A percentile compares a stretch with the other conserved stretches of the same genome.
Conservation (phyloP, 441 rosid genomes). For the Corymbia citriodora region DNA sequence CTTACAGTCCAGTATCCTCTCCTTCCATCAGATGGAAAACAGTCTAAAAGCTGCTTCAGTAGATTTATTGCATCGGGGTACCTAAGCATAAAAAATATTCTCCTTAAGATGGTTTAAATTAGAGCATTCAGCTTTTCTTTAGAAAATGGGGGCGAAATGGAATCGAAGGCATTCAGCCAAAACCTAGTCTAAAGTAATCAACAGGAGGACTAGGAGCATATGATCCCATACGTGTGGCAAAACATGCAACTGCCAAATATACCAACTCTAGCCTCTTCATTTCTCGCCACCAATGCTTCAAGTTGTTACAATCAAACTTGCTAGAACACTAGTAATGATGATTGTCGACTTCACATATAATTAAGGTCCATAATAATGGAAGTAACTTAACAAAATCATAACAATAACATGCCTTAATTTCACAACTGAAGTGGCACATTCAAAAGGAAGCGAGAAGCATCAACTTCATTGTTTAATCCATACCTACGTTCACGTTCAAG, state of each 20-base stretch:
- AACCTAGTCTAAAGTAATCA: not conserved
- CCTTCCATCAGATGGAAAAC: conserved; percentile 64
- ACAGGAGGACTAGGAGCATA: not conserved
- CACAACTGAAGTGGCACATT: not conserved
- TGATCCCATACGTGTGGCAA: not conserved
- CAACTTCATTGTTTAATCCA: not conserved
- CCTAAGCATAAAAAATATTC: conserved; percentile 27
- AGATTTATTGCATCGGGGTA: conserved; percentile 53
- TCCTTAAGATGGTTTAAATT: not conserved
- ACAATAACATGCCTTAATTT: not conserved
- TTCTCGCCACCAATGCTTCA: not conserved
- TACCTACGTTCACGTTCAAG: conserved; percentile 85
- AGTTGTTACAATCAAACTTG: not conserved
- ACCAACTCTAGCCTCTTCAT: not conserved
- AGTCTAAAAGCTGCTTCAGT: conserved; percentile 53
- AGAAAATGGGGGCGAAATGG: not conserved
- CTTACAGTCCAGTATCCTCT: conserved; percentile 95
- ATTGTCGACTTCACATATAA: not conserved
- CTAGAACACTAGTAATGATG: not conserved
- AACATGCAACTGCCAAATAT: not conserved
- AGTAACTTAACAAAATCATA: not conserved
- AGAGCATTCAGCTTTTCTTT: not conserved
- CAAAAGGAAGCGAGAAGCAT: not conserved
- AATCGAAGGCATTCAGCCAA: not conserved
- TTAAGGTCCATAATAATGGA: not conserved